Conservation (phyloP, 345 rosid species). For the Lumnitzera littorea region DNA sequence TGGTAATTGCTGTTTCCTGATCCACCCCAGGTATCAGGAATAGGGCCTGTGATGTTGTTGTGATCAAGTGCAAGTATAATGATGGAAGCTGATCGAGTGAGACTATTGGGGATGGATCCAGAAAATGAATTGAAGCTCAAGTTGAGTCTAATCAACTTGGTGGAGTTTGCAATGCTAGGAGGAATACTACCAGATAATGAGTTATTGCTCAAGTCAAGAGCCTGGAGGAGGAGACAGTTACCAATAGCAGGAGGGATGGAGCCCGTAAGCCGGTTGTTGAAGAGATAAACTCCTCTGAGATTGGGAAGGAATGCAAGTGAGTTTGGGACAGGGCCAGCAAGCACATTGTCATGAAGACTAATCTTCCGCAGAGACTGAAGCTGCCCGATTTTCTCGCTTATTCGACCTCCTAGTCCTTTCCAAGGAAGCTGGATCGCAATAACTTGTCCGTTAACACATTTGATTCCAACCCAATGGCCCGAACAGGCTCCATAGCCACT, state of each 20-base stretch:
- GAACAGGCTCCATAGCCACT: conserved; percentile 62
- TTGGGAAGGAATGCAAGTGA: conserved; percentile 69
- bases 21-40: conserved; percentile 46
- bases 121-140: conserved; percentile 60
- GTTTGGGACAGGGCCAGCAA: conserved; percentile 58
- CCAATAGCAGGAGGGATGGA: conserved; percentile 73
- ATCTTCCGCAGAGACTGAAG: conserved; percentile 62
- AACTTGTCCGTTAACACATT: conserved; percentile 78
- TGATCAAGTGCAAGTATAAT: conserved; percentile 57
- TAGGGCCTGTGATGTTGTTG: conserved; percentile 70
- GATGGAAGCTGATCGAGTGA: conserved; percentile 46
- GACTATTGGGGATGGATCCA: conserved; percentile 46
- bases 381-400: conserved; percentile 81
- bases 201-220: conserved; percentile 69
- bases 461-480: conserved; percentile 86
- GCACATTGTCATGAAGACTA: conserved; percentile 74
- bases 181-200: conserved; percentile 55
- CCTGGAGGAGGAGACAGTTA: conserved; percentile 55
- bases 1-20: conserved; percentile 19
- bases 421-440: conserved; percentile 88
- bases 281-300: conserved; percentile 78
- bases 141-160: conserved; percentile 57
- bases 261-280: conserved; percentile 86
- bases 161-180: conserved; percentile 55
- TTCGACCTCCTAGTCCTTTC: conserved; percentile 70